Base-by-base conservation (phyloP, 768 basidiomycete genomes). In the Leccinellum luteum region DNA sequence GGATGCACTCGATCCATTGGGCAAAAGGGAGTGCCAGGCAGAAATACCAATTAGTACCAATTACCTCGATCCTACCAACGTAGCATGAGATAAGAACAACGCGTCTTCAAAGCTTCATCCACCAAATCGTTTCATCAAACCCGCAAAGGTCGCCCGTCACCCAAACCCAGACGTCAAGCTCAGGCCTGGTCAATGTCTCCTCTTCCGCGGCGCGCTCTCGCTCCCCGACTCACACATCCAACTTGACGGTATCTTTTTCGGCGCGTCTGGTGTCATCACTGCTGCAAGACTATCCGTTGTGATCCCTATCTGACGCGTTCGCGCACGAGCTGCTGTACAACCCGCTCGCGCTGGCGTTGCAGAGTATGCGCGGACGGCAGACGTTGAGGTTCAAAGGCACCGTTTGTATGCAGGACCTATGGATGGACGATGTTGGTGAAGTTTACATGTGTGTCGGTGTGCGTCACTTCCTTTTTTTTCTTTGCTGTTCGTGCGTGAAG, bases 361-460 rank as follows among this genome's bases (percentile, higher is more conserved):
- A 91, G 71, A 89, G 84, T 69, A 90, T 92, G 88, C 88, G 89
- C 38, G 86, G 88, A 17, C 73, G 87, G 19, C 86, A 85, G 1
- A 80, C 81, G 25, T 71, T 92, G 19, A 77, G 82, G 34, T 79
- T 88, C 57, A 74, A 83, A 49, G 86, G 83, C 3, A 75, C 78
- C 0, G 78, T 81, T 17, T 76, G 74, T 28, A 69, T 89, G 38
- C 67, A 75, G 35, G 81, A 86, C 52, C 66, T 89, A 0, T 86
- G 81, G 73, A 68, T 84, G 58, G 89, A 91, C 67, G 78, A 80
- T 47, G 76, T 76, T 35, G 83, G 81, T 14, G 83, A 76, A 19
- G 74, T 81, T 23, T 68, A 70, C 55, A 70, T 82, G 81, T 63
- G 54, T 73, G 81, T 81, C 74, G 9, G 17, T 17, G 3, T 17